Evolutionary conservation across 306 rosid genomes (phyloP), one percentile per base, ranked within the genome.

Genomic region (Quercus bicolor): DNA sequence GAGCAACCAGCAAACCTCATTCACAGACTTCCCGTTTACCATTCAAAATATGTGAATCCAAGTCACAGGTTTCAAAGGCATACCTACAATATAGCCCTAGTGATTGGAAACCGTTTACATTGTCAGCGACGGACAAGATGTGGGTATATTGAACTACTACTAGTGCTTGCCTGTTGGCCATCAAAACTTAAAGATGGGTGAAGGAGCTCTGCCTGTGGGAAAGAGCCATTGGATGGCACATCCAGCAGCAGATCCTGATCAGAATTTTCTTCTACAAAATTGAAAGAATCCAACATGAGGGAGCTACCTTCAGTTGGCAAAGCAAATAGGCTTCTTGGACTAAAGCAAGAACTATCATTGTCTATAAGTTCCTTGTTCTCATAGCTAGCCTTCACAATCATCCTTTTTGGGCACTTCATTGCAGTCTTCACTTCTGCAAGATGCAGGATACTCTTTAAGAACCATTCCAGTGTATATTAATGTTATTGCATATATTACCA

Each of bases 121-220:
- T 65, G 82, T 85, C 83, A 92, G 78, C 83, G 86, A 72, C 76
- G 85, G 76, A 62, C 43, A 65, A 81, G 66, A 77, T 87, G 82
- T 40, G 93, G 89, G 85, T 89, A 85, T 57, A 84, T 73, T 28
- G 91, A 90, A 88, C 90, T 90, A 84, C 97, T 91, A 75, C 96
- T 88, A 76, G 92, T 87, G 90, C 99, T 90, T 59, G 97, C 91
- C 83, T 89, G 86, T 57, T 78, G 94, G 74, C 91, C 90, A 72
- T 86, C 93, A 77, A 82, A 87, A 84, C 80, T 86, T 77, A 74
- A 37, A 45, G 86, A 68, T 48, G 96, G 96, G 59, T 68, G 87
- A 69, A 93, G 84, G 21, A 96, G 98, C 85, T 96, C 98, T 68
- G 99, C 99, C 81, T 91, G 90, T 5, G 97, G 94, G 70, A 93